Conservation (phyloP, 352 stramenopile genomes). For the Phytophthora megakarya region DNA sequence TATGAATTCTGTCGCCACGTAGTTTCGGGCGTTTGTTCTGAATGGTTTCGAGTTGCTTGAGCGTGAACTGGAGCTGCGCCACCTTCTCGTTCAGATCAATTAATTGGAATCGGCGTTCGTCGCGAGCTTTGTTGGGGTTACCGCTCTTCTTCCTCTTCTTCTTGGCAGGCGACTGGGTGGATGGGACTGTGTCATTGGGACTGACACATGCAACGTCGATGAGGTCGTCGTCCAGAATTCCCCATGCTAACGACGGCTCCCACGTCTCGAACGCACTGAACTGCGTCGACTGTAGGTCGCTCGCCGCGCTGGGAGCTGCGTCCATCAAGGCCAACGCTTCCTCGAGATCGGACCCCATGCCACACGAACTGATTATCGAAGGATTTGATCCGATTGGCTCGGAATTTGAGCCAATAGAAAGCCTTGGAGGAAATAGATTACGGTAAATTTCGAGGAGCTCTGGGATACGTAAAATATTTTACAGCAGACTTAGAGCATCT, state of each 20-base stretch:
- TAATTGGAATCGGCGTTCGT: conserved; percentile 30
- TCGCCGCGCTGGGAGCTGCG: neutral
- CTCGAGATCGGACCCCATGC: conserved; percentile 16
- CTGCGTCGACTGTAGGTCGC: neutral
- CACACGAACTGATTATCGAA: no score
- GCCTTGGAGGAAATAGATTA: no score
- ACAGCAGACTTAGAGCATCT: no score
- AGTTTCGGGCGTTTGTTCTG: conserved; percentile 3
- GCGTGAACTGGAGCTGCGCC: conserved; percentile 20
- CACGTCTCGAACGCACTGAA: neutral
- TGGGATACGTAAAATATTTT: no score
- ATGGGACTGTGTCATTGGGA: neutral
- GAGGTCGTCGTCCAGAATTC: conserved; percentile 1
- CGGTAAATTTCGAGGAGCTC: no score
- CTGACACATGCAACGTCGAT: neutral
- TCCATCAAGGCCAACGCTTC: conserved; percentile 21
- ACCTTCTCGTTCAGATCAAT: conserved; percentile 20
- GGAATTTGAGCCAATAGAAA: no score
- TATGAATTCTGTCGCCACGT: neutral
- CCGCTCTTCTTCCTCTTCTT: conserved; percentile 22
- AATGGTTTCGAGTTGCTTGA: conserved; percentile 13
- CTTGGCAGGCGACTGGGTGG: neutral
- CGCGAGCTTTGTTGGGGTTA: conserved; percentile 34
- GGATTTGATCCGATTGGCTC: no score
- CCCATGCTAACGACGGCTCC: neutral